Conservation (phyloP, 106 monocot genomes). For the Cymbidium sinense region DNA sequence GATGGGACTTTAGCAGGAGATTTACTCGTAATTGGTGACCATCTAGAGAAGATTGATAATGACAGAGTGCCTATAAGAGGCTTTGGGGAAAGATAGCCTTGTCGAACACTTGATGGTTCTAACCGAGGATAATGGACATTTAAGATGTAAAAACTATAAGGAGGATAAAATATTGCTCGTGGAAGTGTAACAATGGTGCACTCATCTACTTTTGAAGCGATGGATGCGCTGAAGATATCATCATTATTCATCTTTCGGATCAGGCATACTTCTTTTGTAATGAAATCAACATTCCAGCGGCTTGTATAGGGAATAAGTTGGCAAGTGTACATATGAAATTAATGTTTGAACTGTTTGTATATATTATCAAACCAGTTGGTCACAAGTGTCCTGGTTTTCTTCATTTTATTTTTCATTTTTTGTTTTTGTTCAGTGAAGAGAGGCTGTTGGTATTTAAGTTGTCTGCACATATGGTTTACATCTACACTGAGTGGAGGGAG, state of each 20-base stretch:
- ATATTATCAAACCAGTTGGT: not conserved
- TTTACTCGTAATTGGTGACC: not conserved
- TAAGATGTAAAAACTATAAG: not conserved
- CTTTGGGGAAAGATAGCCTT: not conserved
- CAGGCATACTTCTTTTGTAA: not conserved
- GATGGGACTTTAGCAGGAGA: not conserved
- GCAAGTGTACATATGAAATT: conserved; percentile 5
- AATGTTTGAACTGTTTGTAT: not conserved
- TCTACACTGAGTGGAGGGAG: no score
- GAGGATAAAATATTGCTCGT: not conserved
- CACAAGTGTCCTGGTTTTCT: not conserved
- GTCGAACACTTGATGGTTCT: not conserved
- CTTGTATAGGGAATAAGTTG: not conserved
- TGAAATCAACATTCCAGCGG: not conserved
- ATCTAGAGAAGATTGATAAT: not conserved
- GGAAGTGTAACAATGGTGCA: not conserved
- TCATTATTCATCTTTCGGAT: not conserved
- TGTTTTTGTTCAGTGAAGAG: not conserved
- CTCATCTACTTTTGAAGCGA: conserved; percentile 11
- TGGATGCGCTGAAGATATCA: conserved; percentile 2
- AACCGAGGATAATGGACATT: not conserved
- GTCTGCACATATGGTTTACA: not conserved
- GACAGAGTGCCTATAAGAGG: not conserved
- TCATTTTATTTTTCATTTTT: not conserved
- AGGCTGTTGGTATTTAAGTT: no score